Base-by-base conservation (phyloP, 2,329 filamentous ascomycete genomes). In the Bisporella sp. region DNA sequence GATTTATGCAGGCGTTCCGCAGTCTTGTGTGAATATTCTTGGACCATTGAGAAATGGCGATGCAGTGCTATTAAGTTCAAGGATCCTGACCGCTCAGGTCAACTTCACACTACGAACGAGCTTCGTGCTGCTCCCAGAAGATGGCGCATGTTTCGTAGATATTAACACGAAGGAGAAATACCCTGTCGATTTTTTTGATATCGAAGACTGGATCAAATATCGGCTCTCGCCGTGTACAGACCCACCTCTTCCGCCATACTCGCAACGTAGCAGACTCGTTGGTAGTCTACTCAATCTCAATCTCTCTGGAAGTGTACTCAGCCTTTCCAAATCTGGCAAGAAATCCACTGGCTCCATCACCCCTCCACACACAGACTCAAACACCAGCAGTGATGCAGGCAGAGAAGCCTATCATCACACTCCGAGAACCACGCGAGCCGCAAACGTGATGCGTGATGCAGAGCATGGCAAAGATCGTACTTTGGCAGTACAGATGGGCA, bases 41-140 rank as follows among this genome's bases (percentile, higher is more conserved):
- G 92, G 92, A 0, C 91, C 91, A 1, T 68, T 97, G 9, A 83
- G 91, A 35, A 92, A 95, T 60, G 91, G 91, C n/a, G 91, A 97
- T 63, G 87, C 91, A 13, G 90, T 96, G 0, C 76, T 96, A 1
- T 75, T 96, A 52, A 95, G 91, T 61, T 90, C 90, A 54, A 88
- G 89, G 57, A 85, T 96, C 0, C 76, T 97, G 12, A 96, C 90
- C 1, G 90, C 92, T 0, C 88, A 93, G 63, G 91, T 96, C 59
- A 95, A 95, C 68, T 96, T 97, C 62, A 90, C 87, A 0, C 82
- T 97, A 46, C 80, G 92, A 6, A 95, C 90, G 0, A 91, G 84
- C 41, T 96, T 88, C 62, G 82, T 84, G 8, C 81, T 96, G 6
- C 75, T 97, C 1, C 92, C 92, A 0, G 85, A 96, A 51, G 85